These are phyloP conservation scores for Boletus albobrunnescens DNA, from an alignment of 1,284 basidiomycete species.

Conservation along the genomic window DNA sequence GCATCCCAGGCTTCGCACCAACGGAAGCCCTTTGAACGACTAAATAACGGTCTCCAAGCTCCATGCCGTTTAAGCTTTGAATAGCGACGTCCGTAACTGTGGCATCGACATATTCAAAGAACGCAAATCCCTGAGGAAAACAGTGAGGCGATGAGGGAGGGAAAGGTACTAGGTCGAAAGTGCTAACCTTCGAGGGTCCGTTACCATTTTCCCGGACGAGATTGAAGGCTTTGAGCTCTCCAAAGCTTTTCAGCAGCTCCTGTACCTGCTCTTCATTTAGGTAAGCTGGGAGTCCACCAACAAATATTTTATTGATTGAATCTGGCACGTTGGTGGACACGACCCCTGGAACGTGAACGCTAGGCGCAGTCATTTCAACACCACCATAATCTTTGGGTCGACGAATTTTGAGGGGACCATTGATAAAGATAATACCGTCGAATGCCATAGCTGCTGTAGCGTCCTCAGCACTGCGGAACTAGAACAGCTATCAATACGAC, in stretches of 20 bases:
- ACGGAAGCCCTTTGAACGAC: conserved; percentile 97
- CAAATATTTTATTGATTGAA: conserved; percentile 96
- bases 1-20: conserved; percentile 73
- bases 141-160: conserved; percentile 10
- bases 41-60: conserved; percentile 93
- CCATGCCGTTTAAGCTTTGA: conserved; percentile 95
- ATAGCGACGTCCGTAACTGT: conserved; percentile 92
- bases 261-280: conserved; percentile 97
- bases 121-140: conserved; percentile 82
- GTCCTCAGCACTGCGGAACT: conserved; percentile 97
- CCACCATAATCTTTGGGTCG: conserved; percentile 96
- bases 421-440: conserved; percentile 94
- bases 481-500: conserved; percentile 13
- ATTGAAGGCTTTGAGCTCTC: conserved; percentile 96
- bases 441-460: conserved; percentile 95
- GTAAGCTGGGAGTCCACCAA: conserved; percentile 93
- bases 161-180: background rate
- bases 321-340: conserved; percentile 97
- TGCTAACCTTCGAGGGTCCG: conserved; percentile 78
- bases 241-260: conserved; percentile 95
- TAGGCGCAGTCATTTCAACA: conserved; percentile 54
- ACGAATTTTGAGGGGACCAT: conserved; percentile 89
- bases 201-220: conserved; percentile 92
- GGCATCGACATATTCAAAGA: conserved; percentile 95
- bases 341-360: conserved; percentile 85